A percentile compares a stretch with the other conserved stretches of the same genome.
Conservation (phyloP, 1,139 yeast genomes). For the Blastobotrys capitulatus region DNA sequence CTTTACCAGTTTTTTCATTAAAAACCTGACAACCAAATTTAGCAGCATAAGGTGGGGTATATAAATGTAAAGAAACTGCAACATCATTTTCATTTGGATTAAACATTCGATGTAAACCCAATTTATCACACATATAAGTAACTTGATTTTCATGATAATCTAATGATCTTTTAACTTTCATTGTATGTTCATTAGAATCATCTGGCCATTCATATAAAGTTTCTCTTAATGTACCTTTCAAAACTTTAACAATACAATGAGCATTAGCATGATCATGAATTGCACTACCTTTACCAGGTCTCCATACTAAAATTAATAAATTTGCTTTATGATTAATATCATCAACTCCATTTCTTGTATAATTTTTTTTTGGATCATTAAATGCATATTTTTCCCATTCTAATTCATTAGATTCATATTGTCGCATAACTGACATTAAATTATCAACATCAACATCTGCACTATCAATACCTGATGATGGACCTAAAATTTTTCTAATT, state of each 20-base stretch:
- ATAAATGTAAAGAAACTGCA: slow-evolving; percentile 69
- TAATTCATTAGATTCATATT: slow-evolving; percentile 42
- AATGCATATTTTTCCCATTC: slow-evolving; percentile 63
- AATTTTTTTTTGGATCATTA: slow-evolving; percentile 44
- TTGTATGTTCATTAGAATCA: slow-evolving; percentile 15
- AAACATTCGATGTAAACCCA: slow-evolving; percentile 62
- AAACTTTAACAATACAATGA: slow-evolving; percentile 52
- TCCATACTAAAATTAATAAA: slow-evolving; percentile 64
- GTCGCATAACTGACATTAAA: slow-evolving; percentile 44
- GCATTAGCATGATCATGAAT: slow-evolving; percentile 78
- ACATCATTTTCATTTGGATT: slow-evolving; percentile 44
- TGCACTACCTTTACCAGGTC: slow-evolving; percentile 59
- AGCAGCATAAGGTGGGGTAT: slow-evolving; percentile 75
- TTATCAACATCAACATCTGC: slow-evolving; percentile 51
- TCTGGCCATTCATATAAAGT: slow-evolving; percentile 52
- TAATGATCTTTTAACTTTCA: slow-evolving; percentile 31
- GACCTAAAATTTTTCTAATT: slow-evolving; percentile 34
- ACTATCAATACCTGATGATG: slow-evolving; percentile 36
- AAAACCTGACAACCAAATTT: slow-evolving; percentile 59
- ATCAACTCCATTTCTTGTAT: slow-evolving; percentile 59
- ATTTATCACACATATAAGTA: slow-evolving; percentile 60
- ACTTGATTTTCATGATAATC: slow-evolving; percentile 44
- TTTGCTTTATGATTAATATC: slow-evolving; percentile 67
- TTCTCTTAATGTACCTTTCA: slow-evolving; percentile 57
- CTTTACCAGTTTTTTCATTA: slow-evolving; percentile 48